Evolutionary conservation across 352 stramenopile species (phyloP), one percentile per base, ranked within the genome.

Genomic region (Elongisporangium anandrum): DNA sequence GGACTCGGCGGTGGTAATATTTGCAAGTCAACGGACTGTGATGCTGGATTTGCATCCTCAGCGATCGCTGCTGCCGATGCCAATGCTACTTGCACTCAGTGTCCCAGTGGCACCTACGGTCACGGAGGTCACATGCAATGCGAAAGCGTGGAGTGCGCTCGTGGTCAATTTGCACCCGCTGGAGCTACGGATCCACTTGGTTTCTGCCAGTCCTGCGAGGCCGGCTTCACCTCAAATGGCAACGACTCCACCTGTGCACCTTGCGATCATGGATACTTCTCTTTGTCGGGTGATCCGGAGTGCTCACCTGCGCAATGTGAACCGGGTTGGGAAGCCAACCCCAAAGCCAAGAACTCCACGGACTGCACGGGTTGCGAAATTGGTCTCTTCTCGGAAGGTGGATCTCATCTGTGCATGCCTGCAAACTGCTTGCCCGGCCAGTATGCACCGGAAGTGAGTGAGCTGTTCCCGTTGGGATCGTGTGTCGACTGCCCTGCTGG

Each of bases 331-430:
- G 47, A 84, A 50, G 69, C 74, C 7, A 79, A 81, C 54, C 26
- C 39, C 12, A 9, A 57, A 24, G 74, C 74, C 8, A 62, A 59
- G 41, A 80, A 84, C 55, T 60, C 72, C 1, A 70, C 69, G 0
- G 74, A 84, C 57, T 84, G 74, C 64, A 76, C 60, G 22, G 71
- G 65, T 29, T 84, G 71, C 15, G 68, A 73, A 38, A 75, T 75
- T 17, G 74, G 74, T 5, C 57, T 72, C 7, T 84, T 62, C 55
- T 81, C 74, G 2, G 62, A 71, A 16, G 74, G 74, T n/a, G 67
- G 65, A 24, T 64, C 63, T 5, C 55, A 55, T 3, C 26, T 67
- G 7, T 84, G 74, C 24, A 64, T 61, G 34, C 57, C 72, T 4
- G 69, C 74, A 24, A 84, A 67, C 54, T 84, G 74, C 22, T 47